Conservation (phyloP, 2,329 filamentous ascomycete species). For the Fusarium nelsonii region DNA sequence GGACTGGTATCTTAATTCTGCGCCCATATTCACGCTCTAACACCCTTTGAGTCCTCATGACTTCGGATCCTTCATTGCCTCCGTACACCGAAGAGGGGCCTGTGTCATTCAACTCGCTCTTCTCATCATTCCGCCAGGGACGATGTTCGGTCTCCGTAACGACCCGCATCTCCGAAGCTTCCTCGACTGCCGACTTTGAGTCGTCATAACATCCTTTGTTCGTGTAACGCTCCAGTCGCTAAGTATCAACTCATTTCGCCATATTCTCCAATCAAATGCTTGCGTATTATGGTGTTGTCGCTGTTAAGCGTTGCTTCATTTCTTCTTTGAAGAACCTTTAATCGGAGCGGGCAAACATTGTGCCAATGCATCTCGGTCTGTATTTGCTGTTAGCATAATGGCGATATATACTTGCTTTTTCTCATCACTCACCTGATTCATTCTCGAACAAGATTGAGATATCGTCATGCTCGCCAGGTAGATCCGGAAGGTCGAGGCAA, state of each 20-base stretch:
- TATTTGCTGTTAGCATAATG: slow-evolving; percentile 38
- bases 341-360: slow-evolving; percentile 68
- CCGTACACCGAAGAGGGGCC: slow-evolving; percentile 11
- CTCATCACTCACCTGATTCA: slow-evolving; percentile 72
- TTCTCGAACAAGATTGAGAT: slow-evolving; percentile 87
- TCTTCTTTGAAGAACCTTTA: slow-evolving; percentile 59
- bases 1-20: slow-evolving; percentile 15
- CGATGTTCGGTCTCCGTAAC: slow-evolving; percentile 22
- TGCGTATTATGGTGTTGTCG: slow-evolving; percentile 19
- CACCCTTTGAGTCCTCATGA: slow-evolving; percentile 10
- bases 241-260: slow-evolving; percentile 36
- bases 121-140: slow-evolving; percentile 15
- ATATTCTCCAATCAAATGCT: slow-evolving; percentile 11
- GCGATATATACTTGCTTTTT: neutral
- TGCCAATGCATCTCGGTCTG: slow-evolving; percentile 68
- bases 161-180: slow-evolving; percentile 25
- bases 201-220: slow-evolving; percentile 9
- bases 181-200: slow-evolving; percentile 2
- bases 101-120: neutral
- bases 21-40: slow-evolving; percentile 10
- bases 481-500: slow-evolving; percentile 87
- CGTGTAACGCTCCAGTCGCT: slow-evolving; percentile 16
- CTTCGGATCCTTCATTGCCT: slow-evolving; percentile 7
- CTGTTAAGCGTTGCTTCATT: slow-evolving; percentile 40
- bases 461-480: slow-evolving; percentile 93